phyloP scores from a whole-genome alignment of 73 alveolate species.

The Stentor roeselii region DNA sequence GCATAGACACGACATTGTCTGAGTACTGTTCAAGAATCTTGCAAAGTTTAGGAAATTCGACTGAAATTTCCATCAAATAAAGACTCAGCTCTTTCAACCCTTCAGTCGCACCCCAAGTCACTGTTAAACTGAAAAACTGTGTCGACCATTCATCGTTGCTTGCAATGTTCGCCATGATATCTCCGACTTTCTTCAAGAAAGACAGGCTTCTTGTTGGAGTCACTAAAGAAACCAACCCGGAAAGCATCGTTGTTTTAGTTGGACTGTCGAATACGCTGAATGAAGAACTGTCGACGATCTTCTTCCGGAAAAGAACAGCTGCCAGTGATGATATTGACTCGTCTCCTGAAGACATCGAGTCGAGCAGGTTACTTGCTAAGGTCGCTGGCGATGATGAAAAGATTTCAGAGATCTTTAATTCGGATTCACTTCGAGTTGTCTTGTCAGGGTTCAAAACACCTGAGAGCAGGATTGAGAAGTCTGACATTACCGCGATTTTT shows the following conservation, averaged over 20 bases:
- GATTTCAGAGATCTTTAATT: neutral
- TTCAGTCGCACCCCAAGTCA: neutral
- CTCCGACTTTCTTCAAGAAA: neutral
- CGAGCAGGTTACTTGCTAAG: neutral
- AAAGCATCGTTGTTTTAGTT: neutral
- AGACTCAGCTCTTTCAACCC: conserved; percentile 6
- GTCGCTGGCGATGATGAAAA: conserved; percentile 9
- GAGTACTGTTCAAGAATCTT: neutral
- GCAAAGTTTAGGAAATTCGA: conserved; percentile 19
- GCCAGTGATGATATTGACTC: conserved; percentile 6
- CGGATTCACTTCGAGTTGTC: neutral
- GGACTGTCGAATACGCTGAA: neutral
- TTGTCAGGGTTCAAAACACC: conserved; percentile 13
- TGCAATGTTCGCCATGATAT: neutral
- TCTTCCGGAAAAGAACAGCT: conserved; percentile 18
- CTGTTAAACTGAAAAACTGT: neutral
- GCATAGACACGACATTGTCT: neutral
- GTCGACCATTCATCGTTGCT: conserved; percentile 9
- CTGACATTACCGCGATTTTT: conserved; percentile 27
- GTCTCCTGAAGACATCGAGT: conserved; percentile 1
- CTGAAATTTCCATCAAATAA: neutral
- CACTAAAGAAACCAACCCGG: neutral
- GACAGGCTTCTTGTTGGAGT: neutral
- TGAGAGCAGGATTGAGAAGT: conserved; percentile 9
- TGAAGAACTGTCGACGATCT: neutral